Base-by-base conservation (phyloP, 75 land plant genomes). In the Chamaecyparis obtusa region DNA sequence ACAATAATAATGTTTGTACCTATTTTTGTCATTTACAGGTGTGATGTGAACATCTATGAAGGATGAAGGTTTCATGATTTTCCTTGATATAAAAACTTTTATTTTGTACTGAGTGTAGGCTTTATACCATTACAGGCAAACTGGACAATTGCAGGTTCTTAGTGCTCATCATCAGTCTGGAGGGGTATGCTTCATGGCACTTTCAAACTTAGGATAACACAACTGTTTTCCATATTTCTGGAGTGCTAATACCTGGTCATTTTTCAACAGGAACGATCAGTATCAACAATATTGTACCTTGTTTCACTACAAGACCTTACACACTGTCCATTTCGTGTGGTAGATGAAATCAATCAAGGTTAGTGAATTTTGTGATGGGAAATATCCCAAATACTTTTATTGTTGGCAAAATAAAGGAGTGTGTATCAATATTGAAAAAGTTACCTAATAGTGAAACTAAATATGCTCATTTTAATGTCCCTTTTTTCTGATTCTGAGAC, bases 271-370 rank as follows among this genome's bases (percentile, higher is more conserved):
- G 99, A 98, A 79, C 95, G 99, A 11, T 98, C 99, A 1, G 99
- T 98, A 46, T 96, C 99, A 54, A 98, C 99, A 14, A 98, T 98
- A 81, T 93, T 97, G 16, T 98, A 98, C 89, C 95, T 98, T 69
- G 99, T 98, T 43, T 98, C 99, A 54, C 92, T 98, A 44, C 99
- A 98, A 92, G 99, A 97, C 85, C 95, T 98, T 76, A 98, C 99
- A 83, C 92, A 95, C 87, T 97, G 99, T 86, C 99, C 99, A 71
- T 98, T 98, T 84, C 96, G 99, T 84, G 99, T 98, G 71, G 99
- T 98, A 85, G 99, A 98, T 90, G 99, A 98, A 88, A 98, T 98
- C 49, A 98, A 98, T 88, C 99, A 98, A 92, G 99, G 99, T 95
- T 33, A 80, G 90, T 81, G 55, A 83, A 36, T 27, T 84, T 41